A percentile compares a stretch with the other conserved stretches of the same genome.
Conservation (phyloP, 2,329 filamentous ascomycete species). For the Cladophialophora immunda region DNA sequence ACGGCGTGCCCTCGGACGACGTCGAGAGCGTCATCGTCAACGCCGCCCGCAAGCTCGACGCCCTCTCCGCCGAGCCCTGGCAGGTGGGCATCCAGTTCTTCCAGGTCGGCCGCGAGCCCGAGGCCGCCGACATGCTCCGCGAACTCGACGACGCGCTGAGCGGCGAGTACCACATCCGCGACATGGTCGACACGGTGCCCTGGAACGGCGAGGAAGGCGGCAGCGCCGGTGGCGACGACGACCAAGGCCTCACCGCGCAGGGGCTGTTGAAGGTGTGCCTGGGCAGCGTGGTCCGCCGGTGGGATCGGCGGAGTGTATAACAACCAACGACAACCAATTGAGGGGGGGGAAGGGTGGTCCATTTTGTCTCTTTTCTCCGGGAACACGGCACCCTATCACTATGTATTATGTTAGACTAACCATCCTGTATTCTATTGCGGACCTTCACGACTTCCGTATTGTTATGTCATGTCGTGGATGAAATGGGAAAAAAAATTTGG, state of each 20-base stretch:
- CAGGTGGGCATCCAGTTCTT: constrained; percentile 97
- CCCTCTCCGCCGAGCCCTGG: constrained; percentile 73
- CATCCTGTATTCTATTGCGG: no score
- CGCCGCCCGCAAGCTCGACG: constrained; percentile 75
- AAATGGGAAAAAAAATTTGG: no score
- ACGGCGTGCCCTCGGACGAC: constrained; percentile 83
- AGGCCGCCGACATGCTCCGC: constrained; percentile 71
- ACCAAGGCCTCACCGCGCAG: constrained; percentile 66
- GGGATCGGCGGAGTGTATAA: constrained; percentile 59
- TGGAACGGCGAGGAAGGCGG: constrained; percentile 68
- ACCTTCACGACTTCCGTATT: no score
- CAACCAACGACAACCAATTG: no score
- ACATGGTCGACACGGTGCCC: constrained; percentile 92
- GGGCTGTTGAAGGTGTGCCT: constrained; percentile 83
- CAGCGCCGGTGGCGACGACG: constrained; percentile 44
- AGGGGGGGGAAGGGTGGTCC: no score
- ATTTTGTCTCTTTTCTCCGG: no score
- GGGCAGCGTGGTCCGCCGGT: constrained; percentile 74
- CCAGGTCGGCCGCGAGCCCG: constrained; percentile 80
- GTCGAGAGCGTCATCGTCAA: constrained; percentile 73
- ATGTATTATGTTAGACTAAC: no score
- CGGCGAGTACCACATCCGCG: constrained; percentile 69
- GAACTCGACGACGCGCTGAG: constrained; percentile 78
- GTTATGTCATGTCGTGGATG: no score
- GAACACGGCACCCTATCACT: no score